These are phyloP conservation scores for Hypoxylon sp. DNA, from an alignment of 2,329 filamentous ascomycete species.

Conservation along the genomic window DNA sequence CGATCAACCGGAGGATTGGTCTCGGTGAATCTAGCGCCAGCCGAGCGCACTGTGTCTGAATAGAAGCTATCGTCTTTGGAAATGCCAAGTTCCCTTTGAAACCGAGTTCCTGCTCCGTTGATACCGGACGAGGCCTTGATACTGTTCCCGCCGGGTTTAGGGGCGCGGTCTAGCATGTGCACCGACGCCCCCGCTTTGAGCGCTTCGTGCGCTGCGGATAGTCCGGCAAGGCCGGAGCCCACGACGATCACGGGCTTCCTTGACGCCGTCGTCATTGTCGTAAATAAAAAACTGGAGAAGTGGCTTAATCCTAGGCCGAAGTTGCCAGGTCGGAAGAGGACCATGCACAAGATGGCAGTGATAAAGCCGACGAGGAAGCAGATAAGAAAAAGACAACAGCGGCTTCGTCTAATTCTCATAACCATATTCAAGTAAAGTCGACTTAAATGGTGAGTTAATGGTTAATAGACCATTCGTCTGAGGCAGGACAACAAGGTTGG, in stretches of 20 bases:
- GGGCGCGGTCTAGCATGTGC: slow-evolving; percentile 70
- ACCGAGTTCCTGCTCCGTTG: slow-evolving; percentile 72
- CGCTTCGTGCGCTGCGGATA: slow-evolving; percentile 71
- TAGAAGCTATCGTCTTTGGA: slow-evolving; percentile 68
- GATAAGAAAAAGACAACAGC: slow-evolving; percentile 32
- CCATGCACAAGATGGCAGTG: slow-evolving; percentile 47
- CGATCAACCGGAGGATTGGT: slow-evolving; percentile 54
- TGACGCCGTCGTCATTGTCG: slow-evolving; percentile 25
- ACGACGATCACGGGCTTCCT: slow-evolving; percentile 68
- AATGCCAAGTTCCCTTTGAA: slow-evolving; percentile 62
- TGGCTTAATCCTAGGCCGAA: slow-evolving; percentile 14
- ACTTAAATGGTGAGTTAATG: not conserved
- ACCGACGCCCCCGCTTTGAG: slow-evolving; percentile 67
- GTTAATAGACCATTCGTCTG: slow-evolving; percentile 19
- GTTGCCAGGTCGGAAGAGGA: slow-evolving; percentile 40
- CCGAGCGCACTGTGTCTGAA: slow-evolving; percentile 67
- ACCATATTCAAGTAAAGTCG: slow-evolving; percentile 25
- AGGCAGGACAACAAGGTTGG: slow-evolving; percentile 23
- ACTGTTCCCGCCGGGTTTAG: slow-evolving; percentile 74
- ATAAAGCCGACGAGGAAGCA: slow-evolving; percentile 45
- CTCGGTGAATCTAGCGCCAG: slow-evolving; percentile 60
- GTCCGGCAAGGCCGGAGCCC: slow-evolving; percentile 75
- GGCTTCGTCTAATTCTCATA: slow-evolving; percentile 37
- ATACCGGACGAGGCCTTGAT: slow-evolving; percentile 79
- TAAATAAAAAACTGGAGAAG: slow-evolving; percentile 23